Conservation (phyloP, 164 flowering plant species). For the Berberis thunbergii region DNA sequence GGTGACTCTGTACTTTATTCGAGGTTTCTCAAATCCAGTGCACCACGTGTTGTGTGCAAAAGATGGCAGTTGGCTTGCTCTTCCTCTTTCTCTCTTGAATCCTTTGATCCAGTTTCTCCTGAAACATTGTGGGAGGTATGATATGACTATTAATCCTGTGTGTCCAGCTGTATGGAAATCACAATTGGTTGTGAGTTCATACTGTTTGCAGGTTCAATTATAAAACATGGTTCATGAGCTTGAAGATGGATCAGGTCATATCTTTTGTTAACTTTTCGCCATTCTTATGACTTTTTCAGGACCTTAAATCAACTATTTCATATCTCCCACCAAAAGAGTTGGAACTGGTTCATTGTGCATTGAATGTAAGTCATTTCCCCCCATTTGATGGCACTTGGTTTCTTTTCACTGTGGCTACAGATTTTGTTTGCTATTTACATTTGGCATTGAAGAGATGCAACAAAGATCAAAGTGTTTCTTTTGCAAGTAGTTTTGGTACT, state of each 20-base stretch:
- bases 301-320: conserved; percentile 64
- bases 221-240: background rate
- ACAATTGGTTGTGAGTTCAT: no score
- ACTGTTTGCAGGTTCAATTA: no score
- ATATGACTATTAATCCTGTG: background rate
- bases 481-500: background rate
- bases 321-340: conserved; percentile 69
- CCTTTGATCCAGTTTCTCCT: conserved; percentile 44
- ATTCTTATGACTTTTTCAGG: conserved; percentile 30
- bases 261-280: background rate
- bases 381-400: background rate
- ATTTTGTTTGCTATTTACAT: background rate
- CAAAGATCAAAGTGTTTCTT: background rate
- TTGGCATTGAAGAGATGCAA: background rate
- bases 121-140: conserved; percentile 92
- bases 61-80: conserved; percentile 48
- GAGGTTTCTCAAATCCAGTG: conserved; percentile 23
- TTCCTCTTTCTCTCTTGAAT: conserved; percentile 36
- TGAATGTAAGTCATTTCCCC: conserved; percentile 42
- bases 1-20: conserved; percentile 19
- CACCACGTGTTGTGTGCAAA: conserved; percentile 22
- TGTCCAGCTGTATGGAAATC: no score
- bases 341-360: conserved; percentile 61
- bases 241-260: background rate
- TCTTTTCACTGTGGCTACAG: background rate